Evolutionary conservation across 1,139 yeast species (phyloP), one percentile per base, ranked within the genome.

Genomic region (Debaryomyces sp.): DNA sequence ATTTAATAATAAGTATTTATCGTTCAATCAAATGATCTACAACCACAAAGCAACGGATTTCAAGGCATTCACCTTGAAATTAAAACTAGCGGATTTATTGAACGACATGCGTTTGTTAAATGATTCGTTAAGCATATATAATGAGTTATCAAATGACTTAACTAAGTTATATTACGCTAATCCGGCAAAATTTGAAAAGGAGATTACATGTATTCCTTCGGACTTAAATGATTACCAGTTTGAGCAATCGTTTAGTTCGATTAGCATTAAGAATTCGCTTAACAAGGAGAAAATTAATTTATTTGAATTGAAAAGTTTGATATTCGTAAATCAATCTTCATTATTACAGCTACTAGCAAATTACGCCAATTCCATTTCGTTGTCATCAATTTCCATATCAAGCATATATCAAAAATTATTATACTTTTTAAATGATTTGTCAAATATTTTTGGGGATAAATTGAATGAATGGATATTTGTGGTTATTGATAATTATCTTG

Each of bases 51-150:
- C 59, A 3, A 33, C 40, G 21, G 47, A 50, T 12, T 41, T 54
- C 4, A 53, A 54, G 5, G 43, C 50, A 36, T 46, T 57, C 44
- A 36, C 47, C 43, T 42, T 56, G 29, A 60, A 63, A 45, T 56
- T 70, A 36, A 52, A 55, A 9, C 57, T 69, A 39, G 70, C 75
- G 10, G 59, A 62, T 32, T 55, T 70, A 2, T 64, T 69, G 51
- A 78, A 77, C 44, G 78, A 79, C 44, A 71, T 87, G 71, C 71
- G 73, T 41, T 66, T 87, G 5, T 69, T 74, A 45, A 86, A 82
- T 46, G 94, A 87, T 47, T 75, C 91, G 0, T 63, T 84, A 38
- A 62, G 62, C 3, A 70, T 77, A 8, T 81, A 80, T 52, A 75
- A 75, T 44, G 78, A 77, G 41, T 63, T 72, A 9, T 54, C 59